A percentile compares a stretch with the other conserved stretches of the same genome.
phyloP scores from a whole-genome alignment of 2,329 filamentous ascomycete species.

The Fusarium palustre region DNA sequence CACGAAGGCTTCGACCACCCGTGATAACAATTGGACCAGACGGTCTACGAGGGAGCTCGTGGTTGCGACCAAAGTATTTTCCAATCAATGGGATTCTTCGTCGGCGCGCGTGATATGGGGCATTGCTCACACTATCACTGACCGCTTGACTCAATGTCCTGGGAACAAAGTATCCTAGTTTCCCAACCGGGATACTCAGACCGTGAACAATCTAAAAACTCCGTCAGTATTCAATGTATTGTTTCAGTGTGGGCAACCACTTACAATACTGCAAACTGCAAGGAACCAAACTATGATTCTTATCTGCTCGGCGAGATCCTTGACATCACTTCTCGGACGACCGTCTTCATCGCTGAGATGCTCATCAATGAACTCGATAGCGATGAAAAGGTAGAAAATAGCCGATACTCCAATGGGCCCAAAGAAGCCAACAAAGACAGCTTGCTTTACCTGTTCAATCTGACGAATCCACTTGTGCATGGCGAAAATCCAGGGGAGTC shows the following conservation, averaged over 20 bases:
- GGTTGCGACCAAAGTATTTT: not conserved
- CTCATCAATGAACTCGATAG: conserved; percentile 75
- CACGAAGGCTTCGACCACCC: conserved; percentile 21
- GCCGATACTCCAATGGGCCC: conserved; percentile 92
- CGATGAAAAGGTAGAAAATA: conserved; percentile 89
- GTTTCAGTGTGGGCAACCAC: conserved; percentile 51
- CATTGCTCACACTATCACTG: conserved; percentile 42
- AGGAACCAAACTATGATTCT: conserved; percentile 87
- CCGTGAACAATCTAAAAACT: conserved; percentile 74
- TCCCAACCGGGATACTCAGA: conserved; percentile 81
- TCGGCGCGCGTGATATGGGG: conserved; percentile 11
- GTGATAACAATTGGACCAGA: conserved; percentile 29
- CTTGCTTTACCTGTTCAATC: conserved; percentile 79
- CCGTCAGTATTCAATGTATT: not conserved
- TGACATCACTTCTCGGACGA: conserved; percentile 50
- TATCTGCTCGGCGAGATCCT: conserved; percentile 72
- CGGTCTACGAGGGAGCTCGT: not conserved
- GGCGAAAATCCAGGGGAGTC: conserved; percentile 79
- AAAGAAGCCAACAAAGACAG: conserved; percentile 91
- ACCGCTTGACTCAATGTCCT: conserved; percentile 63
- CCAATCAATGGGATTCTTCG: conserved; percentile 39
- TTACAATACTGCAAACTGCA: conserved; percentile 82
- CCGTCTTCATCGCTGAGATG: conserved; percentile 67
- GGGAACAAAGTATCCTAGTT: conserved; percentile 72
- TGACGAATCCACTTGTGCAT: conserved; percentile 83